Evolutionary conservation across 2,329 filamentous ascomycete species (phyloP).

Genomic region (Capronia americana): DNA sequence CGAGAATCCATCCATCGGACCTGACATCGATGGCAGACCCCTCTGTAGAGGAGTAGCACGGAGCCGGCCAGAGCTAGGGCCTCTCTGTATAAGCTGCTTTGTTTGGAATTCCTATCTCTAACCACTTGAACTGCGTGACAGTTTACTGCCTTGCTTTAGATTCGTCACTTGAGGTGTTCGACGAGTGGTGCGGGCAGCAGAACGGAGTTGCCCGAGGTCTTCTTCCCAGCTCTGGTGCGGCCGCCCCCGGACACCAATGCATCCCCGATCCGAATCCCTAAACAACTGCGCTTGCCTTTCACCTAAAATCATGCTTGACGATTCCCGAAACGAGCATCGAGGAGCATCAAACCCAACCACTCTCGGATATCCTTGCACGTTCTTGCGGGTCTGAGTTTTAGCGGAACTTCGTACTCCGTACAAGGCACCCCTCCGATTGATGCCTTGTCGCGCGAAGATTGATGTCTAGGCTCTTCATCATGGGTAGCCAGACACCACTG

Average conservation of each 20-base stretch:
- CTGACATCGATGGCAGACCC: background rate
- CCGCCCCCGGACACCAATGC: background rate
- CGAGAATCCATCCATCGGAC: background rate
- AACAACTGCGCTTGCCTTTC: background rate
- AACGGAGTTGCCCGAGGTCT: constrained; percentile 1
- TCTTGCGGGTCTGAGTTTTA: background rate
- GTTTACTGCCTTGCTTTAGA: background rate
- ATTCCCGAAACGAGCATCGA: background rate
- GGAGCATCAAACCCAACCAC: background rate
- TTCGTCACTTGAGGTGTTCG: background rate
- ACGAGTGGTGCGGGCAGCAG: background rate
- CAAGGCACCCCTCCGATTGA: background rate
- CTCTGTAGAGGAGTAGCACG: background rate
- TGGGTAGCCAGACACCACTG: constrained; percentile 2
- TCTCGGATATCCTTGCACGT: background rate
- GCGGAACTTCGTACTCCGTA: background rate
- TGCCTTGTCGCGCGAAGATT: background rate
- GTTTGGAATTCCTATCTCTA: background rate
- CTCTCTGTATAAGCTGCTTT: background rate
- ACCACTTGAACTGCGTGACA: background rate
- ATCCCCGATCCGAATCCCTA: background rate
- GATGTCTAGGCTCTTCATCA: constrained; percentile 1
- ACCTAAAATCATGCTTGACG: background rate
- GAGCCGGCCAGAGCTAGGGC: background rate
- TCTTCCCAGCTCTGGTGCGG: background rate